Evolutionary conservation across 192 early-diverging fungal species (phyloP), one percentile per base, ranked within the genome.

Genomic region (Helicostylum pulchrum): DNA sequence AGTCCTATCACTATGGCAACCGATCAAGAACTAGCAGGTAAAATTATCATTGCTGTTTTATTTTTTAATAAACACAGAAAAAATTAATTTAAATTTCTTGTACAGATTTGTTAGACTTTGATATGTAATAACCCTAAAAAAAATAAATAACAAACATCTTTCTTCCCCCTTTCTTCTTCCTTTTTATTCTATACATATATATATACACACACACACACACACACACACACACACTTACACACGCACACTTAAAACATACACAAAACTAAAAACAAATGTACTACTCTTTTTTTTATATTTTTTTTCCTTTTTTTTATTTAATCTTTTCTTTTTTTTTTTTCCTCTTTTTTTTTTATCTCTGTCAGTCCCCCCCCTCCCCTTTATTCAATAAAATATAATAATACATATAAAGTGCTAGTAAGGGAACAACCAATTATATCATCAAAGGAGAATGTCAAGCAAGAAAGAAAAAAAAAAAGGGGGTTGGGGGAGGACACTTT

Each of bases 1-100:
- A 39, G 43, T 19, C 43, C 57, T 0, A 59, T 59, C 20, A 42
- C 43, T 26, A 59, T 59, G 57, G 57, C 57, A 59, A 59, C 57
- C 14, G 57, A 59, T 42, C 57, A 59, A 45, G 57, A 59, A 19
- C 39, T 59, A 11, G 57, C 57, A 59, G 57, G 57, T 59, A 59
- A 23, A 10, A 39, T 48, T 3, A 19, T 54, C 19, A 9, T 26
- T 52, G 26, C n/a, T 26, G 48, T 6, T 2, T 19, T 2, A 49
- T 52, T 26, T 52, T 52, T 10, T 20, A n/a, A 49, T 11, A n/a
- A 49, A 49, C 8, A 49, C 6, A 20, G 48, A 5, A 53, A 14
- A 7, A 11, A 31, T 21, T 11, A 14, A 53, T 11, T 31, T 21
- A 14, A 4, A 26, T 11, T 21, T 26, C 12, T 31, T 26, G 34